Evolutionary conservation across 225 moss, liverwort and hornwort species (phyloP).

Genomic region (Pseudoscleropodium purum): DNA sequence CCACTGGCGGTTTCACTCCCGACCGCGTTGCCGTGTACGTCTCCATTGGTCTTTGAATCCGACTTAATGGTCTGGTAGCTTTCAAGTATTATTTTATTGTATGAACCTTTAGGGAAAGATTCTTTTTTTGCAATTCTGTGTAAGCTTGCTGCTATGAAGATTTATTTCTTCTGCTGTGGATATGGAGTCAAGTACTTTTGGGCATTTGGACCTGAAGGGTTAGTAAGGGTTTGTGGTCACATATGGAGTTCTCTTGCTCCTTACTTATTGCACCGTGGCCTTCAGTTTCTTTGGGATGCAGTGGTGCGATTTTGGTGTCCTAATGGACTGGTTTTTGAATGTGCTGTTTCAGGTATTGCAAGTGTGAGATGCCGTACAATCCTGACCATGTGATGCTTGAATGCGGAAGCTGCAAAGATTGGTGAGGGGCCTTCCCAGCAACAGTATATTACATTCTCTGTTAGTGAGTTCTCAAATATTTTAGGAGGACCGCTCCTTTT

Average conservation of each 20-base stretch:
- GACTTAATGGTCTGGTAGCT: too few relatives aligned
- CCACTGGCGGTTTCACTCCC: not conserved
- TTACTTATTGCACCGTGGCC: not conserved
- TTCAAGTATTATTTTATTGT: not conserved
- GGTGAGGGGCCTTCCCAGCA: constrained; percentile 28
- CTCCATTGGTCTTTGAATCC: too few relatives aligned
- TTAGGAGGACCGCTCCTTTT: not conserved
- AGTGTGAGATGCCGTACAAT: constrained; percentile 91
- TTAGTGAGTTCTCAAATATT: not conserved
- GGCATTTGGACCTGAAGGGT: not conserved
- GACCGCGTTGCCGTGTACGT: too few relatives aligned
- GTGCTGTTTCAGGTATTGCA: constrained; percentile 46
- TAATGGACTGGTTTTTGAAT: not conserved
- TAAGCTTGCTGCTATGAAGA: too few relatives aligned
- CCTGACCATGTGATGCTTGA: constrained; percentile 88
- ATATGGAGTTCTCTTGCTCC: not conserved
- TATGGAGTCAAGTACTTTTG: too few relatives aligned
- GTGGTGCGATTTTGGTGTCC: not conserved
- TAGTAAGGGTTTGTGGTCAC: not conserved
- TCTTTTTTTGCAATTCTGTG: not conserved
- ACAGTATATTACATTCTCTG: not conserved
- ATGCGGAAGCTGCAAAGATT: constrained; percentile 80
- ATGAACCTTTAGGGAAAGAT: accelerated
- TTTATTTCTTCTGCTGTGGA: not conserved
- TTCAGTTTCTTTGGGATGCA: too few relatives aligned